A percentile compares a stretch with the other conserved stretches of the same genome.
These are phyloP conservation scores for Corchorus capsularis DNA, from an alignment of 345 rosid genomes.

Conservation along the genomic window DNA sequence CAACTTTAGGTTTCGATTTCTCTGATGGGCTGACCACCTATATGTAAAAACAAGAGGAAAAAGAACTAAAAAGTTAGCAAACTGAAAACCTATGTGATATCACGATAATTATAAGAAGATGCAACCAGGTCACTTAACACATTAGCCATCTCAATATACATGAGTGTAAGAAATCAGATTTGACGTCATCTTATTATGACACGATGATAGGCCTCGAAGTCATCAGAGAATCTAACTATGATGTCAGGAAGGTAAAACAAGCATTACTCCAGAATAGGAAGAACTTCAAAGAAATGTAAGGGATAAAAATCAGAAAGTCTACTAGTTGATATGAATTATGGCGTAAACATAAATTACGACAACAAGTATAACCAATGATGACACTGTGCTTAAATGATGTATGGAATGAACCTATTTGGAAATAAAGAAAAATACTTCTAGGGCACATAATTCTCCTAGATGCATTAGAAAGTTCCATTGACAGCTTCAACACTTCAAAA, in stretches of 20 bases:
- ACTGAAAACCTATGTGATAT: neutral
- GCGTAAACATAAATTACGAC: neutral
- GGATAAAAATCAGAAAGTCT: neutral
- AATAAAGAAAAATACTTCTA: neutral
- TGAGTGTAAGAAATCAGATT: neutral
- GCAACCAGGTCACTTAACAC: too few relatives aligned
- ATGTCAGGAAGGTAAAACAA: neutral
- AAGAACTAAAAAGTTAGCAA: neutral
- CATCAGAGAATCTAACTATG: neutral
- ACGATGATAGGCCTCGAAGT: too few relatives aligned
- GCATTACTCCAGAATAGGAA: neutral
- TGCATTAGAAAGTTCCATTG: neutral
- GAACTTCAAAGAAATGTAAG: neutral
- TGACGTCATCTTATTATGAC: too few relatives aligned
- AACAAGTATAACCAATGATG: neutral
- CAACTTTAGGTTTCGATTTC: conserved; percentile 36
- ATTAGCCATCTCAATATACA: too few relatives aligned
- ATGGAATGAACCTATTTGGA: neutral
- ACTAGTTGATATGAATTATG: too few relatives aligned
- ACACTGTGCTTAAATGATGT: neutral
- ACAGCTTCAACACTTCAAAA: neutral
- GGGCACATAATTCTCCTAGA: neutral
- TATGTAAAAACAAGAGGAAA: neutral
- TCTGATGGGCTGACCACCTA: conserved; percentile 45
- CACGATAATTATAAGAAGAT: too few relatives aligned